A percentile compares a stretch with the other conserved stretches of the same genome.
Evolutionary conservation across 257 asterid genomes (phyloP).

Genomic region (Fraxinus quadrangulata): DNA sequence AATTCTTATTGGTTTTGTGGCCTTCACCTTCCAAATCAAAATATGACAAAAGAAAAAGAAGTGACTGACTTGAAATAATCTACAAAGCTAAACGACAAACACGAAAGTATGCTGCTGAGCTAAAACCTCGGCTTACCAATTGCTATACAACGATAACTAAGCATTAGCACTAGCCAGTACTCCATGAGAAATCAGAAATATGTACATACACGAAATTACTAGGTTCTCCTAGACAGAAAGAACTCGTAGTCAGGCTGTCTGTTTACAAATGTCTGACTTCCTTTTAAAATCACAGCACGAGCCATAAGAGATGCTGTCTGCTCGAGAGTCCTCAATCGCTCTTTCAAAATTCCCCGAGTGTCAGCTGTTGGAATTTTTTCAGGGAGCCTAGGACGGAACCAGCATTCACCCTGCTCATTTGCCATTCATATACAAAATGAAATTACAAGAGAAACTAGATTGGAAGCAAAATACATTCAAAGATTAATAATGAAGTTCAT

Average conservation of each 20-base stretch:
- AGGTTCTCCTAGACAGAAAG: constrained; percentile 29
- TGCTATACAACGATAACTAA: not conserved
- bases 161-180: not conserved
- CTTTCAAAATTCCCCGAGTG: constrained; percentile 15
- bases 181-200: not conserved
- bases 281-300: constrained; percentile 23
- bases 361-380: constrained; percentile 2
- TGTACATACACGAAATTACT: not conserved
- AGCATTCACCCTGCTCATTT: constrained; percentile 37
- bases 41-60: too few species aligned
- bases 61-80: not conserved
- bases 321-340: constrained; percentile 31
- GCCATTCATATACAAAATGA: not conserved
- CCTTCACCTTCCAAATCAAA: too few species aligned
- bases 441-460: not conserved
- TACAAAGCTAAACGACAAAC: not conserved
- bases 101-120: not conserved
- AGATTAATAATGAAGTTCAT: not conserved
- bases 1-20: too few species aligned
- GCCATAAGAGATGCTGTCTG: constrained; percentile 34
- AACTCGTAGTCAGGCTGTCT: constrained; percentile 39
- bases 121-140: not conserved
- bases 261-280: constrained; percentile 16
- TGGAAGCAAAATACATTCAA: not conserved
- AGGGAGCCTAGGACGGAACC: constrained; percentile 32